Base-by-base conservation (phyloP, 176 grass and related monocot genomes). In the Aegilops tauschii region DNA sequence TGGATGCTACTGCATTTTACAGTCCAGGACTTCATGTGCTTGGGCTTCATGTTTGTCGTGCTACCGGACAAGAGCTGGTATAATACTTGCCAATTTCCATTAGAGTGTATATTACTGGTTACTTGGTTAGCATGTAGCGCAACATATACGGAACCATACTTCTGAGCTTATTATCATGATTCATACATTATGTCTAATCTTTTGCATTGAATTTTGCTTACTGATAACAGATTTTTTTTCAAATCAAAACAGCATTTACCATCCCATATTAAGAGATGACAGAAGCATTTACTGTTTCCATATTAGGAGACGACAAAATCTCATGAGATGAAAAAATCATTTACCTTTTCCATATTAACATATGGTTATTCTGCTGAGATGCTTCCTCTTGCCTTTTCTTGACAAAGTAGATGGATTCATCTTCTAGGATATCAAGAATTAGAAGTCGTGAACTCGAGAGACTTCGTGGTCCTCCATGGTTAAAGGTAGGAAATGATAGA, bases 51-150 rank as follows among this genome's bases (percentile, higher is more conserved):
- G 92, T 98, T 54, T 98, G 94, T 63, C 97, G 97, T 83, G 94
- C 97, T 80, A 96, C 94, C 61, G 97, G 93, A 61, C 97, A 98
- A 94, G 97, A 98, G 86, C 68, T 95, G 97, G 97, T 98, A 94
- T 66, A 40, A 12, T 25, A 63, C 77, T 81, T 86, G 42, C 18
- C 42, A 59, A 35, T 81, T 68, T 86, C 12, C 82, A 6, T 69
- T 81, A 75, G 12, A n/a, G 5, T 49, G 82, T 86, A 62, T 89
- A 30, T 40, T 83, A 72, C 47, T 76, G 32, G 39, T 31, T 31
- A 31, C 2, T 31, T 31, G 31, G 31, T 75, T 79, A 50, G 69
- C 67, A 71, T 21, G 84, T 79, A 71, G 61, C 31, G 47, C 65
- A 85, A 75, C 40, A 72, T 65, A 27, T 75, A 6, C 1, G 10